phyloP scores from a whole-genome alignment of 2,329 filamentous ascomycete genomes.

The Mycosphaerella sp. region DNA sequence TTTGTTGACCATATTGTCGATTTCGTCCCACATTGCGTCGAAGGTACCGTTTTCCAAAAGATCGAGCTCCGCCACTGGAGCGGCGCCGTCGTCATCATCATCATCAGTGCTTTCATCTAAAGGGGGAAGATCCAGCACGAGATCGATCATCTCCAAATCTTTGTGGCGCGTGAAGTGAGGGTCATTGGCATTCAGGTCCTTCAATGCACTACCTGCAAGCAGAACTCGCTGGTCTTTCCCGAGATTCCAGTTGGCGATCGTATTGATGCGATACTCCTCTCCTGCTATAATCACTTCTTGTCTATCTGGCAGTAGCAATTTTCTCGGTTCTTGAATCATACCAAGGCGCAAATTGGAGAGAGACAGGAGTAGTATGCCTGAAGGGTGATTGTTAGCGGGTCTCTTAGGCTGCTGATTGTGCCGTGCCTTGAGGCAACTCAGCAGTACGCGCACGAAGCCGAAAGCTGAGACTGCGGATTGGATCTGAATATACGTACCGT shows the following conservation, averaged over 20 bases:
- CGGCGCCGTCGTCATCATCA: not conserved
- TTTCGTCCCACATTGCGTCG: constrained; percentile 44
- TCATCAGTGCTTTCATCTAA: not conserved
- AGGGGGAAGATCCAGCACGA: constrained; percentile 54
- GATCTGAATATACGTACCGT: constrained; percentile 31
- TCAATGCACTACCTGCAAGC: constrained; percentile 62
- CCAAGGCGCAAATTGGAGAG: constrained; percentile 57
- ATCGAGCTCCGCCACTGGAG: constrained; percentile 11
- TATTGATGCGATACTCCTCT: constrained; percentile 63
- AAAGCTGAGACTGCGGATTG: no score
- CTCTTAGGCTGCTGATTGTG: no score
- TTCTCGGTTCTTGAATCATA: constrained; percentile 57
- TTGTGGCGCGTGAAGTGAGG: constrained; percentile 75
- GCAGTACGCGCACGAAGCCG: no score
- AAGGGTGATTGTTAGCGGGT: no score
- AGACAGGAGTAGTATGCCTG: constrained; percentile 51
- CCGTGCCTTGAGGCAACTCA: no score
- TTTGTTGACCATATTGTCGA: constrained; percentile 35
- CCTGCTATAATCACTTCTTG: constrained; percentile 32
- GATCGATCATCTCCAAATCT: constrained; percentile 64
- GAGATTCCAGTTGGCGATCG: constrained; percentile 71
- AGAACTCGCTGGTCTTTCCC: constrained; percentile 84
- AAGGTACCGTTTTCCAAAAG: constrained; percentile 30
- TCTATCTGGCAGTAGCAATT: constrained; percentile 31
- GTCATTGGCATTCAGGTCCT: constrained; percentile 67